Evolutionary conservation across 306 rosid genomes (phyloP).

Genomic region (Lupinus albus): DNA sequence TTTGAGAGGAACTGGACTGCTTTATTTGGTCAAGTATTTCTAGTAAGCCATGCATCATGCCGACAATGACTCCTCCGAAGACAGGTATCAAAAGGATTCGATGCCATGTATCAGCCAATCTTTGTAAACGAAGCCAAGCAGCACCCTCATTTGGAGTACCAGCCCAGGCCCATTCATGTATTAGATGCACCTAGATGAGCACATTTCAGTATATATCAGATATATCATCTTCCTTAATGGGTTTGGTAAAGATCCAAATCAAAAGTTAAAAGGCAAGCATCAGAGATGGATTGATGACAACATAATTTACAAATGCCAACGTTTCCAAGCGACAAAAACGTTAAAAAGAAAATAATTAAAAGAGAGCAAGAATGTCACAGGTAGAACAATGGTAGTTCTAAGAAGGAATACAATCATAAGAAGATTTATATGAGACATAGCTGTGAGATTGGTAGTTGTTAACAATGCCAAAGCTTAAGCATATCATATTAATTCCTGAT

Average conservation of each 20-base stretch:
- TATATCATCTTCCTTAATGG: slow-evolving; percentile 16
- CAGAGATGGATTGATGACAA: slow-evolving; percentile 7
- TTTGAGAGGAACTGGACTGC: slow-evolving; percentile 71
- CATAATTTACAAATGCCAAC: slow-evolving; percentile 13
- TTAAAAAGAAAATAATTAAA: neutral
- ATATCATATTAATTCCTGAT: slow-evolving; percentile 16
- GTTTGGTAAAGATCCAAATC: neutral
- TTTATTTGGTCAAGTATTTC: slow-evolving; percentile 85
- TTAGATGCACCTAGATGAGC: slow-evolving; percentile 76
- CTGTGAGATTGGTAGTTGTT: neutral
- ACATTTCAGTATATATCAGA: slow-evolving; percentile 41
- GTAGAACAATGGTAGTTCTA: neutral
- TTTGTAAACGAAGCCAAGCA: slow-evolving; percentile 94
- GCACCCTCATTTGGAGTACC: slow-evolving; percentile 98
- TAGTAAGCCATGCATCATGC: slow-evolving; percentile 96
- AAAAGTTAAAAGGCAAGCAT: slow-evolving; percentile 10
- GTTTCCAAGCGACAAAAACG: neutral
- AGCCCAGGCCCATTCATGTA: slow-evolving; percentile 99
- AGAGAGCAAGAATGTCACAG: slow-evolving; percentile 3
- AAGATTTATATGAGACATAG: slow-evolving; percentile 5
- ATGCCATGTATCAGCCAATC: slow-evolving; percentile 93
- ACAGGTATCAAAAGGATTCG: slow-evolving; percentile 90
- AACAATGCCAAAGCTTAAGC: slow-evolving; percentile 23
- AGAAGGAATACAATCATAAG: neutral
- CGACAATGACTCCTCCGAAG: slow-evolving; percentile 91